Conservation (phyloP, 2,329 filamentous ascomycete genomes). For the Nemania diffusa region DNA sequence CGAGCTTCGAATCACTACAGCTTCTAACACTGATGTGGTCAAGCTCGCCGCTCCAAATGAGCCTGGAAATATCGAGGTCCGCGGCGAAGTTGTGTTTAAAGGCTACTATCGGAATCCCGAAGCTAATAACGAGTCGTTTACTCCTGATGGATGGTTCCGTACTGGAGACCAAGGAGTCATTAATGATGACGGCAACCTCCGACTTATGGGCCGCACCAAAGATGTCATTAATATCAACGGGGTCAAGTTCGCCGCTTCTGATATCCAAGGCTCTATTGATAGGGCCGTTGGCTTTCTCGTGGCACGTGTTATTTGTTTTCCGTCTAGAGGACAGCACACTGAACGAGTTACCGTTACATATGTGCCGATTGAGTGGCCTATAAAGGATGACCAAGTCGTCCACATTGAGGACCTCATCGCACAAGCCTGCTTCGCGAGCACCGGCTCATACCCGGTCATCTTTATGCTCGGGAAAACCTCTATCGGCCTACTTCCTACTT, state of each 20-base stretch:
- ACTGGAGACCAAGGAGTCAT: slow-evolving; percentile 51
- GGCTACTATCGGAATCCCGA: slow-evolving; percentile 68
- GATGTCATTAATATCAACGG: slow-evolving; percentile 61
- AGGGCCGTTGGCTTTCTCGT: slow-evolving; percentile 44
- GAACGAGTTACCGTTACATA: slow-evolving; percentile 20
- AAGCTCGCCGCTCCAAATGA: slow-evolving; percentile 37
- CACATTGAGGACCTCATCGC: neutral
- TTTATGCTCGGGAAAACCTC: neutral
- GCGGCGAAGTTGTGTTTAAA: slow-evolving; percentile 69
- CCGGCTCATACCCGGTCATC: neutral
- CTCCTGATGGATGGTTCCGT: slow-evolving; percentile 58
- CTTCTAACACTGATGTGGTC: no score
- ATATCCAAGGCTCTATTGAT: slow-evolving; percentile 55
- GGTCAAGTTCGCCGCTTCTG: slow-evolving; percentile 53
- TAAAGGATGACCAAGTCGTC: neutral
- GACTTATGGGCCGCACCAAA: slow-evolving; percentile 53
- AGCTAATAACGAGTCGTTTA: slow-evolving; percentile 59
- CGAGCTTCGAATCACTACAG: neutral
- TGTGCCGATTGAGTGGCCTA: neutral
- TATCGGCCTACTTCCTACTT: neutral
- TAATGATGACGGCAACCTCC: slow-evolving; percentile 46
- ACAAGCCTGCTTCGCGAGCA: neutral
- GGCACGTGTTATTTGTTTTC: slow-evolving; percentile 55
- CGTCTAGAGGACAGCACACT: slow-evolving; percentile 29
- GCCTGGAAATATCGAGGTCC: slow-evolving; percentile 69